phyloP scores from a whole-genome alignment of 2,329 filamentous ascomycete genomes.

The Byssothecium circinans region DNA sequence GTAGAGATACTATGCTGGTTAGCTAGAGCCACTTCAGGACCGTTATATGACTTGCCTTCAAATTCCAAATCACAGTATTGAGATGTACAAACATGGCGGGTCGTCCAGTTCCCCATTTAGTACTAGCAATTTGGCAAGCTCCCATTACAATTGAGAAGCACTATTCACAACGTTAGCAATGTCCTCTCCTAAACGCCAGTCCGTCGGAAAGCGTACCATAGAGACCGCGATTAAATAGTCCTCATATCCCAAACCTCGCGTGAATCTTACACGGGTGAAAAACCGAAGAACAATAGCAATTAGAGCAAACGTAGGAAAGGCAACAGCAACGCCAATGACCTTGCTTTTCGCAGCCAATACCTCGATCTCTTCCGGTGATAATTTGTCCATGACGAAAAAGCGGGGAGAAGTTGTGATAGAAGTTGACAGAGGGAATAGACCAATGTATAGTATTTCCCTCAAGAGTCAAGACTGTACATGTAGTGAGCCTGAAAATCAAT shows the following conservation, averaged over 20 bases:
- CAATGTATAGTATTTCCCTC: too few species aligned
- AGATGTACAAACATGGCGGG: conserved; percentile 24
- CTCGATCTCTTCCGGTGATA: conserved; percentile 13
- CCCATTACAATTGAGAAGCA: not conserved
- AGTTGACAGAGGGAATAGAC: too few species aligned
- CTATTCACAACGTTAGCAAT: not conserved
- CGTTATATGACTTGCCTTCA: conserved; percentile 17
- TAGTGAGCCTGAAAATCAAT: too few species aligned
- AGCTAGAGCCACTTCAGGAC: not conserved
- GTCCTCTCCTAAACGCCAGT: not conserved
- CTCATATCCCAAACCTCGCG: conserved; percentile 1
- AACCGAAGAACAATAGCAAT: conserved; percentile 6
- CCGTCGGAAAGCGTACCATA: conserved; percentile 5
- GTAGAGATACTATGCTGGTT: conserved; percentile 23
- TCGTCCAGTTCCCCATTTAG: conserved; percentile 15
- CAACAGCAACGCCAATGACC: conserved; percentile 4
- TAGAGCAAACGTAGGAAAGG: conserved; percentile 6
- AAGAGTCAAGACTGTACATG: too few species aligned
- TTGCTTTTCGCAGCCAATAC: conserved; percentile 6
- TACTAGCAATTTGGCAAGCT: not conserved
- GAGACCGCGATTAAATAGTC: conserved; percentile 8
- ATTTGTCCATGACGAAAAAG: not conserved
- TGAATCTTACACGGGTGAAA: conserved; percentile 3
- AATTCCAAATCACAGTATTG: conserved; percentile 8
- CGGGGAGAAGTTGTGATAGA: too few species aligned